Evolutionary conservation across 2,329 filamentous ascomycete species (phyloP).

Genomic region (Triangularia setosa): DNA sequence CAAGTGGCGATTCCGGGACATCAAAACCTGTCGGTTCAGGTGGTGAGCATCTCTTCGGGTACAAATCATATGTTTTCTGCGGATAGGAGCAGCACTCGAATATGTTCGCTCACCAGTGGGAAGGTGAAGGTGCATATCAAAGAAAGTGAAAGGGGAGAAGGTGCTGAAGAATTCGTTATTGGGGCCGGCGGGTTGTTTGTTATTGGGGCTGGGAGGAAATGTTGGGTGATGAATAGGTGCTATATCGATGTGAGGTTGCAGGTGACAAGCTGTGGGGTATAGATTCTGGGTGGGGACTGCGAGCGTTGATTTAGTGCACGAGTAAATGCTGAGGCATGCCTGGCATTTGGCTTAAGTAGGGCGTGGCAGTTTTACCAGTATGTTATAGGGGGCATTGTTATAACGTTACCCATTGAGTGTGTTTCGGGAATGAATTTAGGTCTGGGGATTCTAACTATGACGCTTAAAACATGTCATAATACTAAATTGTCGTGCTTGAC

Average conservation of each 20-base stretch:
- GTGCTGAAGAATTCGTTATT: slow-evolving; percentile 36
- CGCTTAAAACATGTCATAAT: no score
- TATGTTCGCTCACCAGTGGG: slow-evolving; percentile 17
- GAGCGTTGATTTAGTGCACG: not conserved
- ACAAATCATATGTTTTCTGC: slow-evolving; percentile 10
- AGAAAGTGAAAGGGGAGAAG: slow-evolving; percentile 12
- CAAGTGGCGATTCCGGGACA: not conserved
- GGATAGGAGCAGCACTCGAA: slow-evolving; percentile 9
- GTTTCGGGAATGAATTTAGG: no score
- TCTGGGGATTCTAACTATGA: no score
- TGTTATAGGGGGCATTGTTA: not conserved
- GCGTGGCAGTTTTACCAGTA: not conserved
- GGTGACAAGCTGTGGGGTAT: slow-evolving; percentile 20
- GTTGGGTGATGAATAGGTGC: slow-evolving; percentile 39
- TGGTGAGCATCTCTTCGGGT: slow-evolving; percentile 14
- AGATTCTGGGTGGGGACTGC: not conserved
- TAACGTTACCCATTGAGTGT: no score
- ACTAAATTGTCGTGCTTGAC: no score
- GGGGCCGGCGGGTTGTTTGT: slow-evolving; percentile 44
- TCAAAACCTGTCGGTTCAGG: slow-evolving; percentile 4
- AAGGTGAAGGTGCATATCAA: slow-evolving; percentile 16
- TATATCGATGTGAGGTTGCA: slow-evolving; percentile 45
- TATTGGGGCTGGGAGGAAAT: slow-evolving; percentile 37
- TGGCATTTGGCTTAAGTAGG: no score
- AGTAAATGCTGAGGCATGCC: not conserved